These are phyloP conservation scores for Mixia osmundae DNA, from an alignment of 1,284 basidiomycete genomes.

Conservation along the genomic window DNA sequence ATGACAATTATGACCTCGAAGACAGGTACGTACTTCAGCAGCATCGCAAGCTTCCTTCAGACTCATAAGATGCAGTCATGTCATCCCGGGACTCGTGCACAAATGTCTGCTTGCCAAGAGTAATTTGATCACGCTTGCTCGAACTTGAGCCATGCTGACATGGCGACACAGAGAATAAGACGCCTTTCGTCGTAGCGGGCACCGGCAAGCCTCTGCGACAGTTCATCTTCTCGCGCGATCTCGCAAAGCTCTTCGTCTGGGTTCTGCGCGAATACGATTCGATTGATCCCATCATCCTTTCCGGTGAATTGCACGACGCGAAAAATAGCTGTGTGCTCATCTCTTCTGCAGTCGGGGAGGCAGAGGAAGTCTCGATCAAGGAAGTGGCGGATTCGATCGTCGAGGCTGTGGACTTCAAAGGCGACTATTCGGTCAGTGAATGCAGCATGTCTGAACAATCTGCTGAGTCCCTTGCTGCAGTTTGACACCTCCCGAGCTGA, in stretches of 20 bases:
- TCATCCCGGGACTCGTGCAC: slow-evolving; percentile 71
- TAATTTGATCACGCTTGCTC: slow-evolving; percentile 21
- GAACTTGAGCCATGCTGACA: slow-evolving; percentile 2
- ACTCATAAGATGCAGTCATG: too few species aligned
- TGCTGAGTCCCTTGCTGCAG: slow-evolving; percentile 10
- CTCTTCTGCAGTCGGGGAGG: slow-evolving; percentile 40
- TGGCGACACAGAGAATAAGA: slow-evolving; percentile 40
- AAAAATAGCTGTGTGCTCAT: slow-evolving; percentile 10
- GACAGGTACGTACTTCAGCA: too few species aligned
- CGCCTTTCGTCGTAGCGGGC: slow-evolving; percentile 56
- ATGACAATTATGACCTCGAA: slow-evolving; percentile 39
- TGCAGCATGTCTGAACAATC: neutral
- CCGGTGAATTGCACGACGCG: too few species aligned
- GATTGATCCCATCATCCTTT: slow-evolving; percentile 69
- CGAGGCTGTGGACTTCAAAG: slow-evolving; percentile 45
- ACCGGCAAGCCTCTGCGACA: slow-evolving; percentile 69
- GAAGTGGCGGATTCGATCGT: slow-evolving; percentile 62
- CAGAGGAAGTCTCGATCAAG: slow-evolving; percentile 72
- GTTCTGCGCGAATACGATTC: slow-evolving; percentile 63
- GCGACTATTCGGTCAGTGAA: slow-evolving; percentile 37
- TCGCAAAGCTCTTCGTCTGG: slow-evolving; percentile 82
- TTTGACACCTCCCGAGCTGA: slow-evolving; percentile 31
- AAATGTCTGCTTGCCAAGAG: slow-evolving; percentile 69
- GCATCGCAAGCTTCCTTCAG: too few species aligned
- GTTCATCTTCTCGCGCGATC: slow-evolving; percentile 79